phyloP scores from a whole-genome alignment of 129 eudicot genomes.

The Kitagawia praeruptora region DNA sequence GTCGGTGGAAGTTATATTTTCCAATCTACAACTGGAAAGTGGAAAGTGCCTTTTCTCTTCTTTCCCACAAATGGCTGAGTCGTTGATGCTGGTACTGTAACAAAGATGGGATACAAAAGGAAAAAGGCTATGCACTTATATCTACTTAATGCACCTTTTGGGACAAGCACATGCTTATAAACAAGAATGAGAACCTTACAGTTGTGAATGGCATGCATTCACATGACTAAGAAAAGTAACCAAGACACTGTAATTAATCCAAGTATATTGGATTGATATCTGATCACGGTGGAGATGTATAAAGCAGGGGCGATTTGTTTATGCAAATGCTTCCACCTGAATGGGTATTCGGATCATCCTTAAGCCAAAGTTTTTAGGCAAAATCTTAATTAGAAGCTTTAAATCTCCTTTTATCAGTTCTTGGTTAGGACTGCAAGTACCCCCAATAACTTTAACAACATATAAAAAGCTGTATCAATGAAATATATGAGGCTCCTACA shows the following conservation, averaged over 20 bases:
- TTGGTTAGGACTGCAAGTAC: no score
- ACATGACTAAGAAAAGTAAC: conserved; percentile 12
- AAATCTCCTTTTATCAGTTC: not conserved
- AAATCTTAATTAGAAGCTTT: not conserved
- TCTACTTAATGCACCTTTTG: conserved; percentile 9
- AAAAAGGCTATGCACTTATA: conserved; percentile 9
- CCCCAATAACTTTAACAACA: not conserved
- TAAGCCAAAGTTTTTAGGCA: not conserved
- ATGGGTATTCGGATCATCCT: not conserved
- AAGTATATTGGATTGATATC: not conserved
- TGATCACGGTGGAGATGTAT: not conserved
- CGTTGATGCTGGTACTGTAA: conserved; percentile 20
- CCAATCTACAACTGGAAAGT: conserved; percentile 7
- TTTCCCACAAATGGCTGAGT: conserved; percentile 18
- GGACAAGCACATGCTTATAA: conserved; percentile 24
- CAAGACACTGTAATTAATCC: not conserved
- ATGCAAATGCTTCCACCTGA: not conserved
- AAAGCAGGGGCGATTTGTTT: not conserved
- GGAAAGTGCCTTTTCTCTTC: not conserved
- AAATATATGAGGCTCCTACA: not conserved
- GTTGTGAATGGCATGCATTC: conserved; percentile 6
- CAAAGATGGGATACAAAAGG: conserved; percentile 13
- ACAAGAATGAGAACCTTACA: conserved; percentile 12
- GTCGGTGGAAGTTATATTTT: conserved; percentile 1
- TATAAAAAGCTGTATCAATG: not conserved